phyloP scores from a whole-genome alignment of 2,329 filamentous ascomycete species.

The Diaporthe australafricana region DNA sequence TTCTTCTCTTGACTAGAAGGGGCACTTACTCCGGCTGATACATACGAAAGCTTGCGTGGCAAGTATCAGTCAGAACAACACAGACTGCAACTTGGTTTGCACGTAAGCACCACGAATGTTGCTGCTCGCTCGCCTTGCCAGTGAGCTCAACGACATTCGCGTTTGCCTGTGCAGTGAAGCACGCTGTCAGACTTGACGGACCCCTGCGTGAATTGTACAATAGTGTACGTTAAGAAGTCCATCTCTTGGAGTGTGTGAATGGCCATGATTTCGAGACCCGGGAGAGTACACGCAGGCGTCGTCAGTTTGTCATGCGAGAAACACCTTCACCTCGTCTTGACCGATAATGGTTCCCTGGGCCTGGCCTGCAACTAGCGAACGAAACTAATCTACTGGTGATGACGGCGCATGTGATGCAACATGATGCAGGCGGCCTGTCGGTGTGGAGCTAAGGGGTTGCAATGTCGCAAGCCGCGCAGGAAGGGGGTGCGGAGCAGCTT shows the following conservation, averaged over 20 bases:
- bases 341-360: neutral
- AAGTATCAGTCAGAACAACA: neutral
- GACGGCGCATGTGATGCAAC: constrained; percentile 34
- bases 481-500: constrained; percentile 30
- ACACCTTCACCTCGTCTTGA: constrained; percentile 10
- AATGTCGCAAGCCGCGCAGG: constrained; percentile 27
- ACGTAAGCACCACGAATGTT: no score
- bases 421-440: constrained; percentile 33
- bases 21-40: neutral
- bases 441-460: constrained; percentile 34
- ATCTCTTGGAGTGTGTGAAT: neutral
- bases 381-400: neutral
- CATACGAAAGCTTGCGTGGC: neutral
- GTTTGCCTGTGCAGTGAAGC: neutral
- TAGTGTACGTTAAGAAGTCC: no score
- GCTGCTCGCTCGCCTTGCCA: no score
- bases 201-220: no score
- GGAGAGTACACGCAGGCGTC: constrained; percentile 6
- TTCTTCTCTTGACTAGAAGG: neutral
- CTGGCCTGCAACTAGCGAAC: neutral
- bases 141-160: no score
- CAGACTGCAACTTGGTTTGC: neutral
- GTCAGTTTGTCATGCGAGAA: constrained; percentile 14
- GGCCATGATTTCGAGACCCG: constrained; percentile 4
- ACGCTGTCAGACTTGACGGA: neutral